A percentile compares a stretch with the other conserved stretches of the same genome.
These are phyloP conservation scores for Neurospora sp. DNA, from an alignment of 495 filamentous ascomycete genomes.

Conservation along the genomic window DNA sequence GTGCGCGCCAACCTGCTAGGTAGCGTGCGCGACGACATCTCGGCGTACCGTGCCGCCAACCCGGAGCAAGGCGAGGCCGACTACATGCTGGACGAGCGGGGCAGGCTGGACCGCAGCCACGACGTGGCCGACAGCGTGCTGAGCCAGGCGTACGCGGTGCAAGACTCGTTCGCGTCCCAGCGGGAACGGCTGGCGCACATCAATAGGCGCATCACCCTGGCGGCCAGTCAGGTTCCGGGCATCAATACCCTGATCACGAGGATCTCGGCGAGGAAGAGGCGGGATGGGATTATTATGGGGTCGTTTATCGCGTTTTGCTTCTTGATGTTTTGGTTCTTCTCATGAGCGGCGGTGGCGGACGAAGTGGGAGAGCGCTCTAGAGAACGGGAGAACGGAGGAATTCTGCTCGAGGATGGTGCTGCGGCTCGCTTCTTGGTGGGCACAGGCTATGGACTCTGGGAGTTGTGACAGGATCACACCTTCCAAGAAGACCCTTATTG, in stretches of 20 bases:
- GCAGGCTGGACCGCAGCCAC: slow-evolving; percentile 75
- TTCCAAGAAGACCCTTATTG: neutral
- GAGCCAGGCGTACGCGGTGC: slow-evolving; percentile 94
- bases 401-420: neutral
- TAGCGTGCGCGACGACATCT: slow-evolving; percentile 84
- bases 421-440: neutral
- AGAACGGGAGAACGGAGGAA: neutral
- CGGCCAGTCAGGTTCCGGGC: slow-evolving; percentile 82
- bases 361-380: neutral
- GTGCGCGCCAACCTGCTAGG: slow-evolving; percentile 84
- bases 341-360: slow-evolving; percentile 32
- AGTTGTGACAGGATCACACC: neutral
- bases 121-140: slow-evolving; percentile 82
- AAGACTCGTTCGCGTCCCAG: slow-evolving; percentile 82
- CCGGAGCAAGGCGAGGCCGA: slow-evolving; percentile 77
- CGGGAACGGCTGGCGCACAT: slow-evolving; percentile 77
- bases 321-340: slow-evolving; percentile 74
- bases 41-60: slow-evolving; percentile 73
- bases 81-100: slow-evolving; percentile 91
- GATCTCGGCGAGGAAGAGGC: slow-evolving; percentile 90
- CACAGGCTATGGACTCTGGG: neutral
- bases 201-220: slow-evolving; percentile 77
- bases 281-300: slow-evolving; percentile 90
- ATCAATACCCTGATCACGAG: slow-evolving; percentile 87
- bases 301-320: slow-evolving; percentile 85